Evolutionary conservation across 148 eudicot genomes (phyloP), one percentile per base, ranked within the genome.

Genomic region (Fallopia convolvulus): DNA sequence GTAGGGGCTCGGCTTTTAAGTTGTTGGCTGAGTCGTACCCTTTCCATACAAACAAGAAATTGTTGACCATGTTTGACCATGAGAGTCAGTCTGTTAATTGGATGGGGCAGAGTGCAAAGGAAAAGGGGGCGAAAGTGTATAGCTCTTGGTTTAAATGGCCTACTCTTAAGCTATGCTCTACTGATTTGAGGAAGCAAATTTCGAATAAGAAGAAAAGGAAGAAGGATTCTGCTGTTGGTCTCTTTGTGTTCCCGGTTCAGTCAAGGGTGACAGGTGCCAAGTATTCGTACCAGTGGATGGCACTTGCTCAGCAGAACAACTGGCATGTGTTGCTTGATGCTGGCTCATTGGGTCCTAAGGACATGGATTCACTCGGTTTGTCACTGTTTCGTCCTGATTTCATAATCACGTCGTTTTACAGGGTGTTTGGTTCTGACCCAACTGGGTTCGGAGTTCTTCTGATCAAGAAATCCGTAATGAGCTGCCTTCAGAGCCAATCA

Each of bases 201-300:
- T 84, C 87, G 23, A 91, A 76, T 77, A 95, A 95, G 83, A 92
- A 91, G 83, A 91, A 79, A 85, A 87, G 94, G 78, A 95, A 92
- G 85, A 95, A 95, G 82, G 97, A 95, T 83, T 87, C 94, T 23
- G 96, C 97, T 0, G 75, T 76, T 41, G 99, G 99, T 75, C 94
- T 95, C 77, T 95, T 95, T 56, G 99, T 88, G 55, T 95, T 95
- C 73, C 99, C 99, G 36, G 99, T 95, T 40, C 99, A 95, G 81
- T 95, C 97, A 42, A 83, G 99, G 63, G 99, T 95, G 46, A 95
- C 97, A 2, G 99, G 99, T 56, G 93, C 97, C 8, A 95, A 95
- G 83, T 95, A 95, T 82, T 95, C 99, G 42, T 95, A 95, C 79
- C 99, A 95, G 75, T 95, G 99, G 99, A 92, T 95, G 99, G 93